Evolutionary conservation across 208 protist species (phyloP), one percentile per base, ranked within the genome.

Genomic region (Tritrichomonas foetus): DNA sequence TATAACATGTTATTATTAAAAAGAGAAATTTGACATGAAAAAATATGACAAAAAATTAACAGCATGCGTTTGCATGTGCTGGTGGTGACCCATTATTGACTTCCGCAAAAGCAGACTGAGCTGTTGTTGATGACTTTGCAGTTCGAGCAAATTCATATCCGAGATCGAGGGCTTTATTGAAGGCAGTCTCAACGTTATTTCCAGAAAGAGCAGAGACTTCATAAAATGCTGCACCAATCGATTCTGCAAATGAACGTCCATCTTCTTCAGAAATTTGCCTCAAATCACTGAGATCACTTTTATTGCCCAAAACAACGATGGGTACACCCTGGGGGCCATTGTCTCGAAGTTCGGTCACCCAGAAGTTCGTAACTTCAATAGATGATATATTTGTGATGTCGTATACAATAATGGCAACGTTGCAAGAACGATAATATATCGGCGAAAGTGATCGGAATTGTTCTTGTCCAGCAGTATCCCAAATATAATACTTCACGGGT

Each of bases 391-490:
- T 27, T 16, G 74, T 50, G 20, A 82, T 50, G 50, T 82, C 74
- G 50, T 50, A 82, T 50, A 82, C 74, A 16, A 82, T n/a, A 82
- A 82, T 50, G 11, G 74, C 74, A 36, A 82, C 41, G 8, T 82
- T 14, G 9, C 41, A 33, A 49, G 33, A 47, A 50, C 74, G 47
- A 36, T 50, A 82, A 82, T 82, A 82, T n/a, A 82, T 82, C 22
- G 33, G 33, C 3, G 41, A 47, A 50, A 82, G n/a, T 50, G 74
- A 82, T 49, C 74, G 9, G 39, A 82, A 82, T 36, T 47, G 41
- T 82, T 82, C 74, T 82, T 82, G 74, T n/a, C 74, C 74, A 22
- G 74, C 74, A 11, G 74, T 82, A 53, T 82, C 74, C 74, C 74
- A 82, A 22, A 82, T 50, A 36, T 82, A 50, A 20, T 50, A 82